These are phyloP conservation scores for Aspergillus ruber DNA, from an alignment of 2,329 filamentous ascomycete species.

Conservation along the genomic window DNA sequence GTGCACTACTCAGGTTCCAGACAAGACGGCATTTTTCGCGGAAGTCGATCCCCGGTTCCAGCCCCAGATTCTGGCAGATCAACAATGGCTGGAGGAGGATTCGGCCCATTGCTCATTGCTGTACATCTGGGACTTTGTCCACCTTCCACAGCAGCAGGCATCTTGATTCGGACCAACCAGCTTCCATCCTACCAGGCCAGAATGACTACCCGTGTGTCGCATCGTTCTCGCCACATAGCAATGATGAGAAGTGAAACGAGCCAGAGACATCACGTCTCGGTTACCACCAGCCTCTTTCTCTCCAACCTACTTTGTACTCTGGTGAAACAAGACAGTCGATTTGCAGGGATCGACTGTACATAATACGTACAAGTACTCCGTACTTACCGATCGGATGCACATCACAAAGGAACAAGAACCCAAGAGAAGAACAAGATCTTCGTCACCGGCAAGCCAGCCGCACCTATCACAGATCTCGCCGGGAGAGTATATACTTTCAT, in stretches of 20 bases:
- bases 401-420: background rate
- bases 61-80: background rate
- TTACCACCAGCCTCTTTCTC: background rate
- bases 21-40: background rate
- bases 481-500: background rate
- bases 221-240: background rate
- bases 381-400: background rate
- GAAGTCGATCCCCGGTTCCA: background rate
- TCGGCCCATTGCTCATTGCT: background rate
- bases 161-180: background rate
- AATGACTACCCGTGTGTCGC: background rate
- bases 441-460: slow-evolving; percentile 7
- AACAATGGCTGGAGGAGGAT: background rate
- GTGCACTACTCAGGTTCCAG: background rate
- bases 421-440: slow-evolving; percentile 2
- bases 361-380: background rate
- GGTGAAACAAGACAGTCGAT: background rate
- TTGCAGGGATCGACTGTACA: background rate
- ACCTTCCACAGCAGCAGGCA: background rate
- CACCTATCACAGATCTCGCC: slow-evolving; percentile 9
- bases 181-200: background rate
- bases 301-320: background rate
- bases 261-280: background rate
- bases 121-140: background rate
- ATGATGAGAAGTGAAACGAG: background rate